Base-by-base conservation (phyloP, 179 eudicot genomes). In the Camellia oleifera region DNA sequence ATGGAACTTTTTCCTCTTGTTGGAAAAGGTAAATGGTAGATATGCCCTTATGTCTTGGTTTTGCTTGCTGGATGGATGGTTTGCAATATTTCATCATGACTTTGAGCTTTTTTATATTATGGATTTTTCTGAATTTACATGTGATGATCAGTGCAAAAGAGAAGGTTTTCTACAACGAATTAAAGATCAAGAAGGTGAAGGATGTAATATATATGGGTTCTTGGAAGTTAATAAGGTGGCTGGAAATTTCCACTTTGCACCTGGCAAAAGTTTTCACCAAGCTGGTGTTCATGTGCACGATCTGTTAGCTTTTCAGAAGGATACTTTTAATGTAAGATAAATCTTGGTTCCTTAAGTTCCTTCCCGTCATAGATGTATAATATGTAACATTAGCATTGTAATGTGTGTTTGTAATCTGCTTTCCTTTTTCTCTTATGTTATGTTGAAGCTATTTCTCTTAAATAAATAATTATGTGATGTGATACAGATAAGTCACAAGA, bases 141-240 rank as follows among this genome's bases (percentile, higher is more conserved):
- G 7, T 77, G 14, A 32, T 48, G 52, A 74, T 75, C 87, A 97
- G 99, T 96, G 99, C 89, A 89, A 90, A 85, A 88, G 99, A 82
- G 99, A 96, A 88, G 98, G 99, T 66, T 96, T 96, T 79, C 83
- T 92, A 64, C 90, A 94, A 72, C 88, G 80, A 83, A 87, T 96
- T 65, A 87, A 94, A 77, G 93, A 91, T 61, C 94, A 96, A 89
- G 93, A 92, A 66, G 99, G 99, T 76, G 99, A 96, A 87, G 99
- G 99, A 78, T 96, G 99, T 87, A 96, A 92, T 76, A 72, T 96
- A 53, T 87, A 94, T 81, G 99, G 99, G 75, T 92, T 85, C 82
- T 81, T 96, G 80, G 97, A 92, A 80, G 99, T 96, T 45, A 94
- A 94, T 83, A 94, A 90, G 78, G 98, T 96, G 79, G 99, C 94